These are phyloP conservation scores for Magnolia kwangsiensis DNA, from an alignment of 164 flowering plant genomes.

Conservation along the genomic window DNA sequence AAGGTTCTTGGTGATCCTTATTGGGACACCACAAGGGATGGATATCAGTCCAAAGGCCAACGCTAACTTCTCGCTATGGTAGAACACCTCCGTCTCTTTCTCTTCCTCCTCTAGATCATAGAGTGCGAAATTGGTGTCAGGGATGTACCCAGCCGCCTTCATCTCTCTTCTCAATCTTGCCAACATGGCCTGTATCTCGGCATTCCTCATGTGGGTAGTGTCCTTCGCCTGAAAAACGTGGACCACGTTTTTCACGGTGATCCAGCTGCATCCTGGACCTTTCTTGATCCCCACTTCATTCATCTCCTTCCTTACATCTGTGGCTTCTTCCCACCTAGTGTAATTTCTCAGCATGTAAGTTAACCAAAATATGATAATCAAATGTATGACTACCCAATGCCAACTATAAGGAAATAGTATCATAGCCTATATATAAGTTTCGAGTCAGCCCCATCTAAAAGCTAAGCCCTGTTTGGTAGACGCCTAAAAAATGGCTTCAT, in stretches of 20 bases:
- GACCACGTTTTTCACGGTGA: constrained; percentile 44
- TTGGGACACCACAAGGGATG: constrained; percentile 58
- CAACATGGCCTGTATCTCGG: constrained; percentile 59
- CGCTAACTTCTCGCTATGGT: constrained; percentile 82
- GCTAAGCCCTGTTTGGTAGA: no score
- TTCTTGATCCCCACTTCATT: constrained; percentile 66
- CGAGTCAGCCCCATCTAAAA: not conserved
- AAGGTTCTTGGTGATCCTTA: constrained; percentile 76
- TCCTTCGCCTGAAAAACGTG: constrained; percentile 83
- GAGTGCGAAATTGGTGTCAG: constrained; percentile 61
- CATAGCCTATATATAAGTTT: not conserved
- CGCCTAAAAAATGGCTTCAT: no score
- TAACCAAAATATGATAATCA: constrained; percentile 8
- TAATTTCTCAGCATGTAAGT: not conserved
- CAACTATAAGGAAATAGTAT: not conserved
- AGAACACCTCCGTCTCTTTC: constrained; percentile 59
- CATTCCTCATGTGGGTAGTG: constrained; percentile 48
- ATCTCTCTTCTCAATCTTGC: constrained; percentile 42
- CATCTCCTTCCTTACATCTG: constrained; percentile 67
- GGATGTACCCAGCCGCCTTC: constrained; percentile 61
- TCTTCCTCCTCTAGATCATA: constrained; percentile 82
- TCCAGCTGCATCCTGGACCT: constrained; percentile 77
- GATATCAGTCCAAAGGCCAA: constrained; percentile 71
- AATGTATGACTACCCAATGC: not conserved
- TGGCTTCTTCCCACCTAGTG: constrained; percentile 77